A percentile compares a stretch with the other conserved stretches of the same genome.
Conservation (phyloP, 345 rosid species). For the Eucalyptus marginata region DNA sequence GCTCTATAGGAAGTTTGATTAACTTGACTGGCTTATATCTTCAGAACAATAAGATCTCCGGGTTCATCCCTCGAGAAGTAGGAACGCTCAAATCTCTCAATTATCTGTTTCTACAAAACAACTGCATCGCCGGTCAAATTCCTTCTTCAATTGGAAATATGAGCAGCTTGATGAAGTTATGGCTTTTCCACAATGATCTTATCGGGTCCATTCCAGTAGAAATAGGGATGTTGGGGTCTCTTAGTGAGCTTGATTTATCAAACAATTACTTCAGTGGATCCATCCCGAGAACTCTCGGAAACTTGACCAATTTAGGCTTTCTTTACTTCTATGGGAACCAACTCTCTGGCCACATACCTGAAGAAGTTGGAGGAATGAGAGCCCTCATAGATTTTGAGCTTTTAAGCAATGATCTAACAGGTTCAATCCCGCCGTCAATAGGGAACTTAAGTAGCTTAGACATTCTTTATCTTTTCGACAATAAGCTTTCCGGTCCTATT, state of each 20-base stretch:
- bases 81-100: background rate
- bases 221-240: background rate
- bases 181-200: background rate
- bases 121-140: background rate
- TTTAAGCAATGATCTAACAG: background rate
- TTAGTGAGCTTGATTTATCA: background rate
- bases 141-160: background rate
- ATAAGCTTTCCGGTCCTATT: background rate
- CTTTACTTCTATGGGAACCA: background rate
- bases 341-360: background rate
- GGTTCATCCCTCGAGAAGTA: background rate
- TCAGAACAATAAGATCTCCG: background rate
- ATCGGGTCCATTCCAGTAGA: background rate
- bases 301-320: accelerated
- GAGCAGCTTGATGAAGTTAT: background rate
- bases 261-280: accelerated
- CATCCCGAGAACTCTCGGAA: too few relatives aligned
- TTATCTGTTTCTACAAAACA: background rate
- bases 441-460: background rate
- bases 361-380: background rate
- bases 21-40: background rate
- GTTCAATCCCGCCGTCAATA: background rate
- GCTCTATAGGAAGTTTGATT: background rate
- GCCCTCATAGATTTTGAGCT: background rate
- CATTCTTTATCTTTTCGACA: background rate